phyloP scores from a whole-genome alignment of 2,329 filamentous ascomycete genomes.

The Exophiala sp. region DNA sequence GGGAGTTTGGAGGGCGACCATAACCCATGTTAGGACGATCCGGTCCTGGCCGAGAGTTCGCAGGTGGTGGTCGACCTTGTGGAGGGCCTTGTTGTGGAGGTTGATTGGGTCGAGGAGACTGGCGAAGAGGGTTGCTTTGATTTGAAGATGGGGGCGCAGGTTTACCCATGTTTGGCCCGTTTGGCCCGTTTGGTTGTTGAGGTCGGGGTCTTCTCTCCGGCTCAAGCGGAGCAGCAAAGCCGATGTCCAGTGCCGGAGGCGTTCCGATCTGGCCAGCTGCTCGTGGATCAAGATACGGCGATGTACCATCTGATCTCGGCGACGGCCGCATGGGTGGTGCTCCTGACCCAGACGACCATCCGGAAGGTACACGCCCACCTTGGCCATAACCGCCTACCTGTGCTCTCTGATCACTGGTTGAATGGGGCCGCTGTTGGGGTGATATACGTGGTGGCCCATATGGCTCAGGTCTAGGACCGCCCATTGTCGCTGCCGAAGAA shows the following conservation, averaged over 20 bases:
- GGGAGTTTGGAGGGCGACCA: slow-evolving; percentile 9
- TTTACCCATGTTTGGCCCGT: slow-evolving; percentile 7
- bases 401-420: slow-evolving; percentile 22
- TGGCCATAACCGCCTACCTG: slow-evolving; percentile 30
- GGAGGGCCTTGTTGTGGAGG: slow-evolving; percentile 13
- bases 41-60: slow-evolving; percentile 10
- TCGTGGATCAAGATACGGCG: slow-evolving; percentile 20
- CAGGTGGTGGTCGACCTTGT: slow-evolving; percentile 14
- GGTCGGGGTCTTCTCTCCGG: slow-evolving; percentile 18
- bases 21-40: slow-evolving; percentile 9
- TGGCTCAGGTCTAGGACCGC: slow-evolving; percentile 23
- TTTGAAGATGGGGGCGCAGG: slow-evolving; percentile 15
- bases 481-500: slow-evolving; percentile 31
- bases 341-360: slow-evolving; percentile 7
- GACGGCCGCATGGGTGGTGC: slow-evolving; percentile 20
- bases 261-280: slow-evolving; percentile 25
- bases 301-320: slow-evolving; percentile 30
- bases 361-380: slow-evolving; percentile 18
- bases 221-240: slow-evolving; percentile 44
- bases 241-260: slow-evolving; percentile 40
- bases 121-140: slow-evolving; percentile 31
- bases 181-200: slow-evolving; percentile 10
- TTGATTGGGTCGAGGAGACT: slow-evolving; percentile 33
- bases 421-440: slow-evolving; percentile 24
- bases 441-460: slow-evolving; percentile 15